Base-by-base conservation (phyloP, 371 early-diverging fungal genomes). In the Mortierella sp. region DNA sequence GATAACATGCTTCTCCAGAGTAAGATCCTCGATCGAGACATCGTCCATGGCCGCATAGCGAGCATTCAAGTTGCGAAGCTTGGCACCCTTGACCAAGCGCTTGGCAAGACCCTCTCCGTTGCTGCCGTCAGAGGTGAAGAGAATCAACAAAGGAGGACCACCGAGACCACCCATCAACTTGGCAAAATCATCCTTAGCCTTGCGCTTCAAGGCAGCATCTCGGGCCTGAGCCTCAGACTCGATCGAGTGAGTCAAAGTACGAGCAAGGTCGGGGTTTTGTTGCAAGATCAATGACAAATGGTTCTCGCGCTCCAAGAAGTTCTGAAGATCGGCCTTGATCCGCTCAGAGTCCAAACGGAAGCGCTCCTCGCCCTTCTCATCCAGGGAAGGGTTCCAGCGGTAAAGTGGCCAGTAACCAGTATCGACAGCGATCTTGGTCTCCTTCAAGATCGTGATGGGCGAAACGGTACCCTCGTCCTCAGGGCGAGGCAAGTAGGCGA, bases 391-490 rank as follows among this genome's bases (percentile, higher is more conserved):
- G 80, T 95, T 91, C 94, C 95, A 97, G 64, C 98, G 93, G 87
- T 96, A 97, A 64, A 97, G 83, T 25, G 98, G 95, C 96, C 97
- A 97, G 61, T 93, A 86, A 21, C 96, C 97, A 61, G 87, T 88
- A 72, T 97, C 97, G 60, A 97, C 92, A 15, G 94, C 93, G 51
- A 90, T 77, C 89, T 97, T 97, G 64, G 94, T 91, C 83, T 95
- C 92, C 86, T 94, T 92, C 79, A 97, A 83, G 21, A 89, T 87
- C 7, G 85, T 91, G 56, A 96, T 89, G 30, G 90, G 84, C 44
- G 81, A 85, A 53, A 81, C 80, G 47, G 74, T 72, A 60, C 77
- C 77, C 46, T 72, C 72, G 15, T 71, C 71, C 14, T 11, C 57
- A 19, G 83, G 80, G 44, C 88, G 87, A 50, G 95, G 97, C 61